Evolutionary conservation across 2,329 filamentous ascomycete species (phyloP).

Genomic region (Nigrospora oryzae): DNA sequence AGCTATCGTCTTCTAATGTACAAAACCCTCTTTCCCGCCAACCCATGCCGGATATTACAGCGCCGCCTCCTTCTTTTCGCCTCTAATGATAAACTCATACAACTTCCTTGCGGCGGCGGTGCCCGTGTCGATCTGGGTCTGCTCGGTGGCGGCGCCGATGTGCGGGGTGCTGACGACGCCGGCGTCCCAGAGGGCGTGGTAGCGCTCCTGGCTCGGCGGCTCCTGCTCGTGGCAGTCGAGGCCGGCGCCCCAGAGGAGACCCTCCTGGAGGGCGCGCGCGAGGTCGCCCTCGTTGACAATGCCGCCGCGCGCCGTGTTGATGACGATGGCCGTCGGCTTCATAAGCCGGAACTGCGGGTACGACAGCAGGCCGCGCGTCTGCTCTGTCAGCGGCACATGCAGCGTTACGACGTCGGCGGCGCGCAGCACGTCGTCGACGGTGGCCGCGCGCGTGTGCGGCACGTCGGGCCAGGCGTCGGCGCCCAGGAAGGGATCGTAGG

Average conservation of each 20-base stretch:
- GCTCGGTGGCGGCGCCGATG: constrained; percentile 32
- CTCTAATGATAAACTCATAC: constrained; percentile 7
- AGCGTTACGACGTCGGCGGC: constrained; percentile 25
- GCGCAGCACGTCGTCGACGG: constrained; percentile 21
- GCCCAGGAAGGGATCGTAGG: constrained; percentile 25
- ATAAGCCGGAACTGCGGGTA: constrained; percentile 22
- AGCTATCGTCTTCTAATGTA: no score
- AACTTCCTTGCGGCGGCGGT: constrained; percentile 15
- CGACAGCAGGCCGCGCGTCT: constrained; percentile 22
- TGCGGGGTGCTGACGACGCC: constrained; percentile 33
- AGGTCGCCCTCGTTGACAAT: constrained; percentile 29
- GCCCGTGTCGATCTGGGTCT: constrained; percentile 20
- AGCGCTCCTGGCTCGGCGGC: constrained; percentile 24
- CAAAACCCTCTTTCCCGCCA: no score
- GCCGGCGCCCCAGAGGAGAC: constrained; percentile 28
- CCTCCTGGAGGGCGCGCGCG: constrained; percentile 18
- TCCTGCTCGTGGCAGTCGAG: constrained; percentile 30
- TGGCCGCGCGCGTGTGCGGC: constrained; percentile 18
- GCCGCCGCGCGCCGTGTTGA: constrained; percentile 30
- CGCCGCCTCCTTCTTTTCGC: neutral
- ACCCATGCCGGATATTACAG: no score
- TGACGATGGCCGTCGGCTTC: constrained; percentile 28
- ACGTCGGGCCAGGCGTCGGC: constrained; percentile 22
- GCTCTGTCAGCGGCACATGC: constrained; percentile 25
- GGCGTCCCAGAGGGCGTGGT: constrained; percentile 22